Conservation (phyloP, 2,329 filamentous ascomycete species). For the Fragosphaeria purpurea region DNA sequence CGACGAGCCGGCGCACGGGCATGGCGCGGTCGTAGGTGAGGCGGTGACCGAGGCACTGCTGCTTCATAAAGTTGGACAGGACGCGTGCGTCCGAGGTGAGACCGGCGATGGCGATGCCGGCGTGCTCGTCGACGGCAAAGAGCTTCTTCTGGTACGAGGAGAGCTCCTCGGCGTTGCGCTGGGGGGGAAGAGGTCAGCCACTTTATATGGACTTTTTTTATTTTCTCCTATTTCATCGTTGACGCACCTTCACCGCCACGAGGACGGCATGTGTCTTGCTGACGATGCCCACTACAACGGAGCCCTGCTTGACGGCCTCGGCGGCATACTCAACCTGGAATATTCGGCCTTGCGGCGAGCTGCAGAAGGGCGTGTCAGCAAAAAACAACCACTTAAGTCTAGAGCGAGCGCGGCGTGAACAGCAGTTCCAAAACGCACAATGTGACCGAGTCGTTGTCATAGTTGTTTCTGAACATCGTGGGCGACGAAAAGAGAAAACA, state of each 20-base stretch:
- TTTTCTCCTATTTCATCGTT: not conserved
- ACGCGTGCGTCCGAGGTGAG: constrained; percentile 96
- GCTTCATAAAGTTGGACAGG: constrained; percentile 99
- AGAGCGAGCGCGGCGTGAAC: constrained; percentile 11
- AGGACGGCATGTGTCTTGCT: constrained; percentile 98
- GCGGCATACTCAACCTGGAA: constrained; percentile 99
- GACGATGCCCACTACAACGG: constrained; percentile 90
- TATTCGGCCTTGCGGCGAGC: constrained; percentile 97
- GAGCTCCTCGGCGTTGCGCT: constrained; percentile 98
- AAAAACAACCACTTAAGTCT: constrained; percentile 12
- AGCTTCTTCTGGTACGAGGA: constrained; percentile 99
- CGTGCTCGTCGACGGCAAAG: constrained; percentile 90
- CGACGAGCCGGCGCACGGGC: constrained; percentile 77
- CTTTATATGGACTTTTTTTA: too few relatives aligned
- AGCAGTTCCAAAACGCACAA: constrained; percentile 55
- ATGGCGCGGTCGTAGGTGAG: constrained; percentile 94
- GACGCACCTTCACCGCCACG: constrained; percentile 80
- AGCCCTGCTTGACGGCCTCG: constrained; percentile 98
- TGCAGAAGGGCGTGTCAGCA: constrained; percentile 28
- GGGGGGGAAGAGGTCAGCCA: not conserved
- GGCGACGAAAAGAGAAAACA: constrained; percentile 4
- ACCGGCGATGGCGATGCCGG: constrained; percentile 89
- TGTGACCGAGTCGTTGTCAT: constrained; percentile 99
- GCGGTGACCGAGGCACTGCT: constrained; percentile 91
- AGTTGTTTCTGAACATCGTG: constrained; percentile 99